Evolutionary conservation across 2,329 filamentous ascomycete species (phyloP).

Genomic region (Hypoxylon sp.): DNA sequence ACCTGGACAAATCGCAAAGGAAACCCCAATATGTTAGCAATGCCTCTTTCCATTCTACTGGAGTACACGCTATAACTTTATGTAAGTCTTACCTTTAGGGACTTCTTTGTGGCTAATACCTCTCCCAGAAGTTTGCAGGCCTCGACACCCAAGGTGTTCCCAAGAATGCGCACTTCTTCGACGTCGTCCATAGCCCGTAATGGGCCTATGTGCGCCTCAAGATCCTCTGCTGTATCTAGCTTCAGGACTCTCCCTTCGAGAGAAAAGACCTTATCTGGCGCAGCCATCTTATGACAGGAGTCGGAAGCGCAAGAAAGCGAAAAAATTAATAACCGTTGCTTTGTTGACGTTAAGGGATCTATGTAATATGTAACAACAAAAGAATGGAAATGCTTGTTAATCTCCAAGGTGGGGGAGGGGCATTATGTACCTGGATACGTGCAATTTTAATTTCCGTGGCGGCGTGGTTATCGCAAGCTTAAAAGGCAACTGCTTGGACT

Average conservation of each 20-base stretch:
- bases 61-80: neutral
- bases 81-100: conserved; percentile 72
- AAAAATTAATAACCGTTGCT: conserved; percentile 12
- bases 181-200: conserved; percentile 80
- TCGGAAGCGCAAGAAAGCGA: conserved; percentile 11
- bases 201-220: conserved; percentile 85
- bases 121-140: conserved; percentile 89
- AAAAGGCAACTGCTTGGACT: neutral
- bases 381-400: conserved; percentile 13
- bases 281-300: conserved; percentile 61
- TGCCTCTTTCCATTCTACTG: conserved; percentile 5
- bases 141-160: conserved; percentile 92
- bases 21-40: conserved; percentile 16
- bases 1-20: conserved; percentile 60
- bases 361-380: neutral
- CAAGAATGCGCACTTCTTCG: conserved; percentile 87
- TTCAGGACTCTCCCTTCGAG: conserved; percentile 93
- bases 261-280: conserved; percentile 80
- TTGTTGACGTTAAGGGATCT: conserved; percentile 14
- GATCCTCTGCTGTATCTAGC: conserved; percentile 88
- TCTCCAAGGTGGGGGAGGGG: conserved; percentile 35
- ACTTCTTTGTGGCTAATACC: conserved; percentile 87
- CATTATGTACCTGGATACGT: conserved; percentile 19
- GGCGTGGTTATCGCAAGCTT: neutral
- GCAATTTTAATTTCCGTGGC: neutral